Conservation (phyloP, 257 asterid genomes). For the Solanum chaucha region DNA sequence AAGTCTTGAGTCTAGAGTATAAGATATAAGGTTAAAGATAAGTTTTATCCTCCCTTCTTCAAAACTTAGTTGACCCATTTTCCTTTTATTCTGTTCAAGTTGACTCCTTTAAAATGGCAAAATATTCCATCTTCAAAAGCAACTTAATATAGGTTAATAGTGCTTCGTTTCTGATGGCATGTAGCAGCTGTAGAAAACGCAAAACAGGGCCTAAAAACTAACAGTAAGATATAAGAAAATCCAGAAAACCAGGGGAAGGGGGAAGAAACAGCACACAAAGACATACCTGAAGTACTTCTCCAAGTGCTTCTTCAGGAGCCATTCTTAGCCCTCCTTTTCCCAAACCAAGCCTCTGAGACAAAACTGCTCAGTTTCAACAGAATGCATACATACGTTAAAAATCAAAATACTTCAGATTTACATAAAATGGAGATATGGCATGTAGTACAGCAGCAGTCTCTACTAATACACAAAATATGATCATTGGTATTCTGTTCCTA, state of each 20-base stretch:
- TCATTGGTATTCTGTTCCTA: background rate
- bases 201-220: background rate
- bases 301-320: conserved; percentile 94
- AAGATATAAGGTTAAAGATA: background rate
- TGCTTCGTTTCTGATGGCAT: background rate
- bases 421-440: background rate
- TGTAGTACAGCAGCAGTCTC: background rate
- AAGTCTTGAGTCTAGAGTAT: background rate
- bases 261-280: background rate
- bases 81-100: background rate
- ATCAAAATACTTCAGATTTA: background rate
- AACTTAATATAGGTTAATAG: background rate
- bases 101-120: background rate
- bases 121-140: background rate
- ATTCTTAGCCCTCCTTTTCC: conserved; percentile 92
- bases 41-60: background rate
- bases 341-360: conserved; percentile 93
- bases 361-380: conserved; percentile 48
- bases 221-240: background rate
- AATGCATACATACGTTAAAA: conserved; percentile 5
- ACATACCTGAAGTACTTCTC: conserved; percentile 71
- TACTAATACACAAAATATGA: background rate
- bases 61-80: background rate
- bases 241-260: conserved; percentile 7
- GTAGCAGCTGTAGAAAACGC: background rate